Evolutionary conservation across 2,329 filamentous ascomycete species (phyloP).

Genomic region (Aspergillus sp.): DNA sequence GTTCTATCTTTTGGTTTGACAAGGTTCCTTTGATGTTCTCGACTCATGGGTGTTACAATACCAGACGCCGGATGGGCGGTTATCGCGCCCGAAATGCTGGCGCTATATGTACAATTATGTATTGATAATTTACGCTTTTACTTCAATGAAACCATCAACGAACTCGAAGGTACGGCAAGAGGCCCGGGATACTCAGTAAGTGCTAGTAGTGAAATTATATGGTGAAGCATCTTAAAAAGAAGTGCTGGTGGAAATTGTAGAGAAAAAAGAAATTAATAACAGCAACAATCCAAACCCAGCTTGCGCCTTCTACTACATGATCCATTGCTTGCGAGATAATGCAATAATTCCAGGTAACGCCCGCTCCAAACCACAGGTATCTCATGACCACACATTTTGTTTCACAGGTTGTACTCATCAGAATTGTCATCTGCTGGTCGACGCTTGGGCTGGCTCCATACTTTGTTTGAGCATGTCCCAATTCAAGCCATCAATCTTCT

Average conservation of each 20-base stretch:
- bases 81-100: not conserved
- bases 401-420: constrained; percentile 1
- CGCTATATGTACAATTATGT: not conserved
- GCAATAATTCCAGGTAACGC: constrained; percentile 17
- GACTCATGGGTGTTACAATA: constrained; percentile 15
- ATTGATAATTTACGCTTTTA: not conserved
- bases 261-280: not conserved
- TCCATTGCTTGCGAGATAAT: constrained; percentile 5
- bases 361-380: constrained; percentile 17
- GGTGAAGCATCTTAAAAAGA: not conserved
- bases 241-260: not conserved
- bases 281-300: not conserved
- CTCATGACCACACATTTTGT: constrained; percentile 12
- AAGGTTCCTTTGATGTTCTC: not conserved
- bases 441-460: constrained; percentile 28
- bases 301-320: constrained; percentile 1
- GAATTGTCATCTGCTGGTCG: constrained; percentile 13
- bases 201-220: not conserved
- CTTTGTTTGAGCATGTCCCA: constrained; percentile 51
- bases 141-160: not conserved
- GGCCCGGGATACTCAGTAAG: not conserved
- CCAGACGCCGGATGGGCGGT: constrained; percentile 8
- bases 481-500: constrained; percentile 51
- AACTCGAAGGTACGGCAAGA: not conserved
- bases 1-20: not conserved